Evolutionary conservation across 768 basidiomycete species (phyloP).

Genomic region (Gloeostereum incarnatum): DNA sequence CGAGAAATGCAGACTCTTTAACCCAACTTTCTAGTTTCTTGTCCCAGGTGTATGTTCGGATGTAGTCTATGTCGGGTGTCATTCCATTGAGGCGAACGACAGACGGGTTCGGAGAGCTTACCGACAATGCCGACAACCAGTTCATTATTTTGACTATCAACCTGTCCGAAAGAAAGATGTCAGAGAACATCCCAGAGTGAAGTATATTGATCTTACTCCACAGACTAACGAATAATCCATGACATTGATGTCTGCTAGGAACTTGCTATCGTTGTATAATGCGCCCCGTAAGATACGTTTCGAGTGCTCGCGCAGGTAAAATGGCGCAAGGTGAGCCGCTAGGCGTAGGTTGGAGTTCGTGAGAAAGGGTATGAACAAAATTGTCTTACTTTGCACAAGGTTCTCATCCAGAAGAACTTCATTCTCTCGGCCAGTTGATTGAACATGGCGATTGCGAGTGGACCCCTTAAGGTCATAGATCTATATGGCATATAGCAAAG

Average conservation of each 20-base stretch:
- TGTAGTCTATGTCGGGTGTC: conserved; percentile 54
- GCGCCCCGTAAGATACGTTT: conserved; percentile 89
- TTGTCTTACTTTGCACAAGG: conserved; percentile 73
- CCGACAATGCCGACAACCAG: conserved; percentile 97
- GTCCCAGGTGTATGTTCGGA: conserved; percentile 96
- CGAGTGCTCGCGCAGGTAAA: conserved; percentile 94
- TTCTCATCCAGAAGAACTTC: conserved; percentile 97
- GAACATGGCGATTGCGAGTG: conserved; percentile 87
- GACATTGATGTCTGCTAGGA: conserved; percentile 88
- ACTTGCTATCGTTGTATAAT: conserved; percentile 91
- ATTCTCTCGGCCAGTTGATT: conserved; percentile 81
- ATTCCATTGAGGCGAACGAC: neutral
- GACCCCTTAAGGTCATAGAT: conserved; percentile 98
- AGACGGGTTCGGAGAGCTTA: conserved; percentile 26
- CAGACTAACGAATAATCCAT: conserved; percentile 98
- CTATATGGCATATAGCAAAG: conserved; percentile 23
- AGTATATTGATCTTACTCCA: conserved; percentile 33
- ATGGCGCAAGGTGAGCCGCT: conserved; percentile 83
- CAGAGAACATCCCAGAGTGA: neutral
- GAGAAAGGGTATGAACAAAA: neutral
- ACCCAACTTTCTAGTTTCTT: conserved; percentile 98
- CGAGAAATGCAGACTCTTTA: conserved; percentile 89
- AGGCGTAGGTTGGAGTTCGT: conserved; percentile 4
- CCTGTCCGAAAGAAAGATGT: conserved; percentile 21
- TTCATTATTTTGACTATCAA: conserved; percentile 84